Evolutionary conservation across 1,139 yeast genomes (phyloP).

Genomic region (Trichomonascaceae sp.): DNA sequence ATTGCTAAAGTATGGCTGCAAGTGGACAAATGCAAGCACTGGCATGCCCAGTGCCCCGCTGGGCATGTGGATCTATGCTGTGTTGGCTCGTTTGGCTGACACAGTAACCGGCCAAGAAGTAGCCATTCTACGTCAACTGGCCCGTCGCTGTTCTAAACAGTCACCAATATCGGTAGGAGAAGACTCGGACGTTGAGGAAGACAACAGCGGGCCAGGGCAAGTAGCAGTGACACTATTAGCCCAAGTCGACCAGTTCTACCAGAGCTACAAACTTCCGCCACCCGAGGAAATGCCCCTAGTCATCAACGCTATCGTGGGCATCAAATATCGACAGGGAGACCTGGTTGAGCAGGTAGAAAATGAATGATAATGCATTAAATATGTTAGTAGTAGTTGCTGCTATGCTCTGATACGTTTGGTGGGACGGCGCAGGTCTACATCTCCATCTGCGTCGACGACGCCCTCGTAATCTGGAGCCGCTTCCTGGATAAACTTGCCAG

Average conservation of each 20-base stretch:
- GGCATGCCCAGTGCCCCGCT: slow-evolving; percentile 10
- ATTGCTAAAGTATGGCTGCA: slow-evolving; percentile 16
- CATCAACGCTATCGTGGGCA: neutral
- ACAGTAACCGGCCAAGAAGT: slow-evolving; percentile 27
- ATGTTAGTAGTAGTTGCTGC: slow-evolving; percentile 1
- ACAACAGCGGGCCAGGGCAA: slow-evolving; percentile 11
- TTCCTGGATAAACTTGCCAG: slow-evolving; percentile 21
- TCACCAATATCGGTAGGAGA: neutral
- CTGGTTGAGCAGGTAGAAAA: neutral
- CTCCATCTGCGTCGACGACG: slow-evolving; percentile 8
- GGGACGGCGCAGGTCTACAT: slow-evolving; percentile 15
- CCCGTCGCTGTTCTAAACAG: too few species aligned
- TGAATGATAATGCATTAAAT: slow-evolving; percentile 1
- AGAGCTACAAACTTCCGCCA: slow-evolving; percentile 20
- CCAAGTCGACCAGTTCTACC: slow-evolving; percentile 23
- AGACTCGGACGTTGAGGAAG: neutral
- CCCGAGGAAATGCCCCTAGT: neutral
- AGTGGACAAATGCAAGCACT: slow-evolving; percentile 21
- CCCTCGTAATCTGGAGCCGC: slow-evolving; percentile 28
- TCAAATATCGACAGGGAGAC: neutral
- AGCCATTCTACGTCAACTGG: slow-evolving; percentile 28
- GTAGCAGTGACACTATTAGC: slow-evolving; percentile 21
- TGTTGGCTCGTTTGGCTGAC: slow-evolving; percentile 28
- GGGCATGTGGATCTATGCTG: slow-evolving; percentile 28
- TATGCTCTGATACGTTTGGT: slow-evolving; percentile 9